Base-by-base conservation (phyloP, 306 rosid genomes). In the Trichosanthes truncata region DNA sequence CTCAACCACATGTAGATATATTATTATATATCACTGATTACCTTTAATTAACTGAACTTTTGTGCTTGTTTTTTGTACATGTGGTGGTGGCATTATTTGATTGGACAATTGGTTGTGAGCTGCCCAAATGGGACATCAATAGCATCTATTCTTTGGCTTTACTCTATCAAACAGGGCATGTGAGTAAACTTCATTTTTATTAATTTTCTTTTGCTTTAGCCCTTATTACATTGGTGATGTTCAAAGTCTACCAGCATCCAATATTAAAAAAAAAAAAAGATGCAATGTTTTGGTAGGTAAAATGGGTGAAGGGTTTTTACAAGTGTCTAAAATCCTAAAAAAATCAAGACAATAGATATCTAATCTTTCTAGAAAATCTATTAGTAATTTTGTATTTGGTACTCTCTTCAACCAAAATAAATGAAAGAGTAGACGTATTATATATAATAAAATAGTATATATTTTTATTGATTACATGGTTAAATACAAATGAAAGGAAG, bases 51-150 rank as follows among this genome's bases (percentile, higher is more conserved):
- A 43, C 20, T 9, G 11, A 68, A 20, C 33, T 13, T n/a, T 21
- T 68, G 14, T 31, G 15, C 13, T 35, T 62, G 6, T 17, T 35
- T 33, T 45, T 45, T 66, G 23, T 15, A 17, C 20, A 31, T 65
- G 72, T 71, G 56, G 21, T 41, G 55, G 38, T 71, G 57, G 20
- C 73, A 66, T 66, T 71, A 26, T 71, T 25, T 71, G 77, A 71
- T 71, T 71, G 77, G 77, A 71, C 0, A 13, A 71, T 5, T 68
- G 52, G 52, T 10, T 68, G 49, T 68, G 75, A 68, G 74, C 74
- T 36, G 45, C 51, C 74, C 51, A 40, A 68, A 68, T 9, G 75
- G 43, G 0, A 67, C 74, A 67, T 67, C 18, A 67, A 69, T 11
- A 7, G 18, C 77, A 71, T 71, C 77, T 26, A 43, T 13, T 25